phyloP scores from a whole-genome alignment of 2,329 filamentous ascomycete species.

The Raffaelea arxii region DNA sequence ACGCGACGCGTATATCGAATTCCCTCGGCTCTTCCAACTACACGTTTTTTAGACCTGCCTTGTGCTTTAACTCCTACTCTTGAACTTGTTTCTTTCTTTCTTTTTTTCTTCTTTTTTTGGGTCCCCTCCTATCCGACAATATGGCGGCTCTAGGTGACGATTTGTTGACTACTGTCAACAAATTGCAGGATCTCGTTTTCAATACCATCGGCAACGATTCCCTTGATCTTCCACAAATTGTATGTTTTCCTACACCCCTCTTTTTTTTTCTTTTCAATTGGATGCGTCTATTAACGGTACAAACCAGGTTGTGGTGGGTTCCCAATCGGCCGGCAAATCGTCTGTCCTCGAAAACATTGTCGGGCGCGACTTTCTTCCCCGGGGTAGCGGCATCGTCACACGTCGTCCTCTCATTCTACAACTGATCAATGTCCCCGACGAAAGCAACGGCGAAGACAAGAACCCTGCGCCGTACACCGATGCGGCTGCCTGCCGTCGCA shows the following conservation, averaged over 20 bases:
- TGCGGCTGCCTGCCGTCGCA: slow-evolving; percentile 56
- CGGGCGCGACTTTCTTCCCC: slow-evolving; percentile 90
- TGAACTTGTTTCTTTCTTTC: too few species aligned
- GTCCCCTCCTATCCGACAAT: slow-evolving; percentile 14
- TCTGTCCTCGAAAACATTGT: slow-evolving; percentile 99
- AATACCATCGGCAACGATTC: slow-evolving; percentile 99
- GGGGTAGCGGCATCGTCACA: slow-evolving; percentile 94
- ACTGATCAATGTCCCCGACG: slow-evolving; percentile 89
- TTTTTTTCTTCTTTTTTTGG: too few species aligned
- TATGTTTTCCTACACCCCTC: slow-evolving; percentile 36
- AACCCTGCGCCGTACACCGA: slow-evolving; percentile 62
- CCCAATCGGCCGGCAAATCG: slow-evolving; percentile 96
- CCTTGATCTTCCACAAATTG: slow-evolving; percentile 94
- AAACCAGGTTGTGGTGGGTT: slow-evolving; percentile 95
- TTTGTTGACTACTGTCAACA: slow-evolving; percentile 90
- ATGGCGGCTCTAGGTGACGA: slow-evolving; percentile 97
- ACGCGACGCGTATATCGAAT: neutral
- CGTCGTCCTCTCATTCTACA: slow-evolving; percentile 90
- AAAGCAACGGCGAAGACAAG: slow-evolving; percentile 57
- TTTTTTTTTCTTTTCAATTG: slow-evolving; percentile 4
- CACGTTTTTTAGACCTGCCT: too few species aligned
- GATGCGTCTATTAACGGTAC: too few species aligned
- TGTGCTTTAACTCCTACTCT: too few species aligned
- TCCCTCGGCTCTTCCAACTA: neutral
- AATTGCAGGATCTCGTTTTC: slow-evolving; percentile 96